Evolutionary conservation across 2,329 filamentous ascomycete species (phyloP).

Genomic region (Venturia aucupariae): DNA sequence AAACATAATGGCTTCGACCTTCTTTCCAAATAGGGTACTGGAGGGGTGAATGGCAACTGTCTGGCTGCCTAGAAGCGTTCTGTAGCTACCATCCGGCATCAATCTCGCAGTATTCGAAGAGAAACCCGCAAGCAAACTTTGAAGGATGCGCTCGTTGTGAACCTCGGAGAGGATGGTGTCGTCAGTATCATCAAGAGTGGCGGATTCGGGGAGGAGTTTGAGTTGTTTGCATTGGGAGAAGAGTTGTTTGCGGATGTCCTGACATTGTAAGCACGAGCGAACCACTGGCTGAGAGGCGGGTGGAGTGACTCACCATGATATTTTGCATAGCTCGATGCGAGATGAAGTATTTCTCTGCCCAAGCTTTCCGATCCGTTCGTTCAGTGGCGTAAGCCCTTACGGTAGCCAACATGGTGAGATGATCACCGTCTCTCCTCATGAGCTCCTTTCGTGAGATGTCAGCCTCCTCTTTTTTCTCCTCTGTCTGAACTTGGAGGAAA

Average conservation of each 20-base stretch:
- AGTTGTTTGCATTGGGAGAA: slow-evolving; percentile 44
- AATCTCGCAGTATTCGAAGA: slow-evolving; percentile 51
- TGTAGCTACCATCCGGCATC: slow-evolving; percentile 52
- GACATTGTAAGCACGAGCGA: slow-evolving; percentile 4
- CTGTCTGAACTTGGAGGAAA: slow-evolving; percentile 49
- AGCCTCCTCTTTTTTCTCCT: slow-evolving; percentile 51
- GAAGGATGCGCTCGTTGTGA: slow-evolving; percentile 42
- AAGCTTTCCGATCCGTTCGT: slow-evolving; percentile 47
- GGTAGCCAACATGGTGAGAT: slow-evolving; percentile 52
- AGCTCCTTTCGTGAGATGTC: slow-evolving; percentile 46
- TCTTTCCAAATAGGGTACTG: slow-evolving; percentile 50
- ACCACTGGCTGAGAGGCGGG: background rate
- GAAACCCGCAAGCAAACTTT: slow-evolving; percentile 50
- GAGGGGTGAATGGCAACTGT: slow-evolving; percentile 54
- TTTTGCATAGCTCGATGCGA: slow-evolving; percentile 56
- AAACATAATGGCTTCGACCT: slow-evolving; percentile 54
- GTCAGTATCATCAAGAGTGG: slow-evolving; percentile 24
- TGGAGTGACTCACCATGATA: slow-evolving; percentile 40
- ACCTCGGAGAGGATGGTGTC: slow-evolving; percentile 28
- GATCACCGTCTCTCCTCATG: slow-evolving; percentile 52
- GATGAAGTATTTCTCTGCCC: slow-evolving; percentile 50
- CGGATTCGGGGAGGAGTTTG: slow-evolving; percentile 30
- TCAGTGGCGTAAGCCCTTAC: slow-evolving; percentile 52
- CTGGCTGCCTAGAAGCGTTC: slow-evolving; percentile 52
- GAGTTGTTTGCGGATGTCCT: slow-evolving; percentile 55